phyloP scores from a whole-genome alignment of 2,329 filamentous ascomycete genomes.

The Alternaria alternata region DNA sequence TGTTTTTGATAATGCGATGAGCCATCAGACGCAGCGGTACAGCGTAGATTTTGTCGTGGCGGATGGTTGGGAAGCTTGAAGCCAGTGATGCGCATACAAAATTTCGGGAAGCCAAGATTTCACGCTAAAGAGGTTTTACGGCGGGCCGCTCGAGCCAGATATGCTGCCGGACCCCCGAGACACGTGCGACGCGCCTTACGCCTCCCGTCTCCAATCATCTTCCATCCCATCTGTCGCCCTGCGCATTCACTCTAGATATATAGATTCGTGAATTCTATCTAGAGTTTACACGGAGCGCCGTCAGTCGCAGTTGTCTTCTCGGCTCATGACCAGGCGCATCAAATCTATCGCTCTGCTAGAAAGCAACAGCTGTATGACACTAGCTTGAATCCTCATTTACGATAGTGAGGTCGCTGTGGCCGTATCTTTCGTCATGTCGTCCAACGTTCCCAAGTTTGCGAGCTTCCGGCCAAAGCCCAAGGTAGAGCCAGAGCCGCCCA shows the following conservation, averaged over 20 bases:
- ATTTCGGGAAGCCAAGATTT: conserved; percentile 35
- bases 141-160: conserved; percentile 13
- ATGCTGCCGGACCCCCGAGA: conserved; percentile 18
- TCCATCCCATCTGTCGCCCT: neutral
- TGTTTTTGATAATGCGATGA: conserved; percentile 4
- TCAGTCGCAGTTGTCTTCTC: neutral
- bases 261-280: neutral
- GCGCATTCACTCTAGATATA: neutral
- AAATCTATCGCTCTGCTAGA: neutral
- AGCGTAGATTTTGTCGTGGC: conserved; percentile 31
- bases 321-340: neutral
- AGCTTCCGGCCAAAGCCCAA: conserved; percentile 71
- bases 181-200: conserved; percentile 18
- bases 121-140: conserved; percentile 25
- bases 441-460: conserved; percentile 71
- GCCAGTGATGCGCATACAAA: conserved; percentile 21
- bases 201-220: conserved; percentile 9
- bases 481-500: conserved; percentile 14
- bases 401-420: neutral
- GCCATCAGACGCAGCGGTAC: conserved; percentile 37
- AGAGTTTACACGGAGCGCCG: neutral
- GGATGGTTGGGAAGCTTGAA: conserved; percentile 10
- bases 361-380: neutral
- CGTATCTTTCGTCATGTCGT: conserved; percentile 25
- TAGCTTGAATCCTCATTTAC: neutral